These are phyloP conservation scores for Quercus alba DNA, from an alignment of 306 rosid species.

Conservation along the genomic window DNA sequence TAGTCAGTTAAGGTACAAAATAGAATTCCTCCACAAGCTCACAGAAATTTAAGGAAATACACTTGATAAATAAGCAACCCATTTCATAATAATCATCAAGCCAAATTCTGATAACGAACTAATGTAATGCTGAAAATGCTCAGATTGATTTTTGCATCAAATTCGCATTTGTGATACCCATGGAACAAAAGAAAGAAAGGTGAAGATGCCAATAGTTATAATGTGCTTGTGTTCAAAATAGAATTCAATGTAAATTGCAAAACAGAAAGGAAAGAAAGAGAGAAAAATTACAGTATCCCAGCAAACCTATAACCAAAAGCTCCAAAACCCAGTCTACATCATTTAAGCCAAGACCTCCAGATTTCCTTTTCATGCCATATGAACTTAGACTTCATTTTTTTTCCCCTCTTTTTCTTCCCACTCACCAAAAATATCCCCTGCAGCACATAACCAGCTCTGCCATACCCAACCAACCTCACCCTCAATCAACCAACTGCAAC, in stretches of 20 bases:
- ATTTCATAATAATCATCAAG: background rate
- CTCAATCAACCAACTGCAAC: too few relatives aligned
- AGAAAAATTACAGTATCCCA: constrained; percentile 87
- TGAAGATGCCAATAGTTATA: background rate
- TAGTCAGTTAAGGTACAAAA: background rate
- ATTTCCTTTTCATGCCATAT: too few relatives aligned
- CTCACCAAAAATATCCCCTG: too few relatives aligned
- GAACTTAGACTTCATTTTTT: too few relatives aligned
- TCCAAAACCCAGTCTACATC: too few relatives aligned
- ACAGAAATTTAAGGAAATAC: background rate
- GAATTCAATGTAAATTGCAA: background rate
- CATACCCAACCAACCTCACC: too few relatives aligned
- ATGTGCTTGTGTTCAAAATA: background rate
- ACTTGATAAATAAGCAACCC: background rate
- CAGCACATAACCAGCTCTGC: too few relatives aligned
- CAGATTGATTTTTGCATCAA: too few relatives aligned
- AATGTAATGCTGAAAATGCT: background rate
- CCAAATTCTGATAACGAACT: background rate
- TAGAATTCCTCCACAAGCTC: background rate
- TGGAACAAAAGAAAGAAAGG: too few relatives aligned
- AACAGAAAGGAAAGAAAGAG: background rate
- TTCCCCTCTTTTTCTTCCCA: too few relatives aligned
- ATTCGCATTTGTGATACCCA: too few relatives aligned
- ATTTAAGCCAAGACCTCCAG: too few relatives aligned
- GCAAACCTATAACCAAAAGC: background rate